Percentiles rank a stretch among this genome's conserved stretches.
phyloP scores from a whole-genome alignment of 257 asterid genomes.

The Rhazya stricta region DNA sequence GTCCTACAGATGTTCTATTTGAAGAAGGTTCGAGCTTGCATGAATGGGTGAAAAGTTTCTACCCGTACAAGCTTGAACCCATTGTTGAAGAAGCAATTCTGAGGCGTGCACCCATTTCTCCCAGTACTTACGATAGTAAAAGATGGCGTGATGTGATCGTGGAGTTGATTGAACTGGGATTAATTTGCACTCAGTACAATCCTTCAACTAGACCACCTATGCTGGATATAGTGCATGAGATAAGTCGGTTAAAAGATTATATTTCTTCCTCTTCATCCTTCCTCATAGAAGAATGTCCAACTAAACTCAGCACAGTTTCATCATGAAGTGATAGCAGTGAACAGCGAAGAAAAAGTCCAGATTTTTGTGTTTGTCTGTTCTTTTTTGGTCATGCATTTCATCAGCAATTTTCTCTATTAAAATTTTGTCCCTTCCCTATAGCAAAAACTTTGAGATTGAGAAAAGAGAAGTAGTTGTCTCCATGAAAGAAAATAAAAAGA shows the following conservation, averaged over 20 bases:
- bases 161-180: slow-evolving; percentile 62
- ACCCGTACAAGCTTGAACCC: slow-evolving; percentile 51
- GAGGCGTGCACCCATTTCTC: slow-evolving; percentile 19
- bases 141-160: slow-evolving; percentile 41
- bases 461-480: too few species aligned
- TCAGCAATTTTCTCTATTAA: background rate
- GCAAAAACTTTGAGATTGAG: background rate
- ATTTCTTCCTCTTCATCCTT: slow-evolving; percentile 34
- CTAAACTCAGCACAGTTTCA: background rate
- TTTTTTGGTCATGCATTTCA: background rate
- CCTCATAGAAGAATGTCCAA: slow-evolving; percentile 30
- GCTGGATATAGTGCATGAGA: slow-evolving; percentile 66
- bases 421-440: background rate
- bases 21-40: slow-evolving; percentile 66
- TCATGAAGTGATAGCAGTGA: background rate
- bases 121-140: slow-evolving; percentile 10
- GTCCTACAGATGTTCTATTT: slow-evolving; percentile 60
- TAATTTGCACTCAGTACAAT: slow-evolving; percentile 63
- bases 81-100: slow-evolving; percentile 43
- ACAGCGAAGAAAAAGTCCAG: background rate
- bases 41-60: slow-evolving; percentile 66
- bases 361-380: background rate
- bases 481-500: too few species aligned
- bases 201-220: slow-evolving; percentile 66
- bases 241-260: slow-evolving; percentile 49